Base-by-base conservation (phyloP, 2,329 filamentous ascomycete genomes). In the Aspergillus eucalypticola region DNA sequence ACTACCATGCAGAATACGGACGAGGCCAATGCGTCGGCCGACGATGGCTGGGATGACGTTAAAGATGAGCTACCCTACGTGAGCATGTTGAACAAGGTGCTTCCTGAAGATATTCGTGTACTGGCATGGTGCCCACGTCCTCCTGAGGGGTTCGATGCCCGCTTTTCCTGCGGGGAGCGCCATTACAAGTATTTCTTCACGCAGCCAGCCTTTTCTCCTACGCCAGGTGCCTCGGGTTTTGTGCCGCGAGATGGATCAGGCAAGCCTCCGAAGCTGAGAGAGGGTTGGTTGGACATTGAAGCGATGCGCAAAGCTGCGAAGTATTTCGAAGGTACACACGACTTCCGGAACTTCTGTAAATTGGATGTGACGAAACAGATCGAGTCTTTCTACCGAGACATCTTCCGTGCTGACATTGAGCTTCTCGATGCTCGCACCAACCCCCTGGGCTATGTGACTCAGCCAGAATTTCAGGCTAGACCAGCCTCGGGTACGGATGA, bases 181-280 rank as follows among this genome's bases (percentile, higher is more conserved):
- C 89, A 90, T 66, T 99, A 99, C 79, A 88, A 91, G 60, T 99
- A 99, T 78, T 98, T 96, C 81, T 99, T 99, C 80, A 98, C 95
- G 0, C 92, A 97, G 73, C 95, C 95, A 0, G 91, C 90, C 1
- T 96, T 92, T 71, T 80, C 86, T 2, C 92, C 92, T 0, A 81
- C 85, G 4, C 86, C 89, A 0, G 78, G 82, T 1, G 71, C 81
- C 19, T 63, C 83, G 39, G 85, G 84, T 5, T 75, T 85, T 49
- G 78, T 79, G 38, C 71, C 67, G 65, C 67, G 70, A 54, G 62
- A 58, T 25, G 60, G 63, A 66, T 63, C 66, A 3, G 68, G 70
- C 27, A 42, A 65, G 11, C 59, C 59, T 17, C 64, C 67, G 13
- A 70, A 74, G 23, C 70, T 72, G 38, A 85, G 84, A 71, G 84